Conservation (phyloP, 1,139 yeast species). For the Protomyces pachydermus region DNA sequence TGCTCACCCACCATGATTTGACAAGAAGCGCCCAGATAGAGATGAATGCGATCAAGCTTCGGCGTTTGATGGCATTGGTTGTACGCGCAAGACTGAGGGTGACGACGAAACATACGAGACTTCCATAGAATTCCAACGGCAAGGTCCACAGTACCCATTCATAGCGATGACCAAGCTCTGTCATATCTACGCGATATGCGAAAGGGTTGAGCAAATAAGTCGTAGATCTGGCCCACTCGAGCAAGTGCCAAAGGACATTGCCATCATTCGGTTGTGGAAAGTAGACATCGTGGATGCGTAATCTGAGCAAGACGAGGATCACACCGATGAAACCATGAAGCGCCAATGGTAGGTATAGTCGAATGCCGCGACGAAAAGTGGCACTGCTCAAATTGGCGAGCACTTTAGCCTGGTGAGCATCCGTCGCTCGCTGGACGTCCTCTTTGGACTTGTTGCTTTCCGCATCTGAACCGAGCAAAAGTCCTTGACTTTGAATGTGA, state of each 20-base stretch:
- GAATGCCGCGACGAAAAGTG: constrained; percentile 2
- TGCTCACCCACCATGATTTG: constrained; percentile 6
- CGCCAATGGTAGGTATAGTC: constrained; percentile 4
- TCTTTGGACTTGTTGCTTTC: neutral
- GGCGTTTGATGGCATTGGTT: constrained; percentile 3
- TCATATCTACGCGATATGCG: neutral
- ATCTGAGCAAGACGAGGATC: neutral
- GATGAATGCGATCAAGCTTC: neutral
- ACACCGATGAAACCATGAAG: constrained; percentile 3
- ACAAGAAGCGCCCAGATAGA: constrained; percentile 1
- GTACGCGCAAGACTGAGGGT: constrained; percentile 4
- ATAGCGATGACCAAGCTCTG: constrained; percentile 16
- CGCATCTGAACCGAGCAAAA: neutral
- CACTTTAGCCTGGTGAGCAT: neutral
- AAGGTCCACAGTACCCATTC: constrained; percentile 21
- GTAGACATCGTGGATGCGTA: neutral
- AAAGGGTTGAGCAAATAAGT: constrained; percentile 4
- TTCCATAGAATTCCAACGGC: constrained; percentile 19
- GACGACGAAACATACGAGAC: constrained; percentile 4
- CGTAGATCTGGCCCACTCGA: constrained; percentile 1
- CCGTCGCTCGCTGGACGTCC: neutral
- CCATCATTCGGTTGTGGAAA: neutral
- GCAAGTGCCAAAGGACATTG: neutral
- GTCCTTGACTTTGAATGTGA: neutral
- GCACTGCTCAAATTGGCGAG: neutral